Evolutionary conservation across 768 basidiomycete genomes (phyloP).

Genomic region (Tylopilus balloui): DNA sequence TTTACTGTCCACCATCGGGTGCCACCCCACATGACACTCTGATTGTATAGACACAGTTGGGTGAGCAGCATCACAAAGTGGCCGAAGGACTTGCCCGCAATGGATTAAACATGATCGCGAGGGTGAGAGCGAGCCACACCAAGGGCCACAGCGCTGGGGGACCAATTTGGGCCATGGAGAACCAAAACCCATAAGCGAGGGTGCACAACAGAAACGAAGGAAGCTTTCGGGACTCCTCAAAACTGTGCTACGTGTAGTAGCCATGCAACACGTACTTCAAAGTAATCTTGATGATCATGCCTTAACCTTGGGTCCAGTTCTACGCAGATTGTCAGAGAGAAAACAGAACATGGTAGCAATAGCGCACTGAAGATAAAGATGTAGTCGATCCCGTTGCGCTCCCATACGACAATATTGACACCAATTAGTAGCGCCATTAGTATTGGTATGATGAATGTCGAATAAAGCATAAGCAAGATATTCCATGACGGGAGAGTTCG

Average conservation of each 20-base stretch:
- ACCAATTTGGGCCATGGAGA: conserved; percentile 71
- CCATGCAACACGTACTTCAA: conserved; percentile 44
- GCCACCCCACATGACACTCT: conserved; percentile 37
- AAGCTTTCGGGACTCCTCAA: conserved; percentile 42
- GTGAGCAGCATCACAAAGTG: neutral
- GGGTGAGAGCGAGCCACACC: conserved; percentile 68
- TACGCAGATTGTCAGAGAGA: conserved; percentile 24
- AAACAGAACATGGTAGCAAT: neutral
- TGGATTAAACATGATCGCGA: conserved; percentile 68
- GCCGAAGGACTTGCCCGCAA: conserved; percentile 45
- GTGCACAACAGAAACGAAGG: conserved; percentile 75
- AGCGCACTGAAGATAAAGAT: conserved; percentile 81
- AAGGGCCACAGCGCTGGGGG: conserved; percentile 75
- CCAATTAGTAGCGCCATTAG: conserved; percentile 76
- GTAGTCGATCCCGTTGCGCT: conserved; percentile 77
- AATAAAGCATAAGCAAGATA: conserved; percentile 75
- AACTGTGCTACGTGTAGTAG: neutral
- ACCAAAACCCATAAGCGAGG: conserved; percentile 77
- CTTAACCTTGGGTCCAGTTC: conserved; percentile 68
- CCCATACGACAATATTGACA: conserved; percentile 80
- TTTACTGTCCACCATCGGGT: conserved; percentile 76
- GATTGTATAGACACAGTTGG: conserved; percentile 34
- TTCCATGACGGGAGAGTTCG: conserved; percentile 62
- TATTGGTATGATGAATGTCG: conserved; percentile 65
- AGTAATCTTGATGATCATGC: conserved; percentile 75